Conservation (phyloP, 139 green algal genomes). For the Asterochloris sp. region DNA sequence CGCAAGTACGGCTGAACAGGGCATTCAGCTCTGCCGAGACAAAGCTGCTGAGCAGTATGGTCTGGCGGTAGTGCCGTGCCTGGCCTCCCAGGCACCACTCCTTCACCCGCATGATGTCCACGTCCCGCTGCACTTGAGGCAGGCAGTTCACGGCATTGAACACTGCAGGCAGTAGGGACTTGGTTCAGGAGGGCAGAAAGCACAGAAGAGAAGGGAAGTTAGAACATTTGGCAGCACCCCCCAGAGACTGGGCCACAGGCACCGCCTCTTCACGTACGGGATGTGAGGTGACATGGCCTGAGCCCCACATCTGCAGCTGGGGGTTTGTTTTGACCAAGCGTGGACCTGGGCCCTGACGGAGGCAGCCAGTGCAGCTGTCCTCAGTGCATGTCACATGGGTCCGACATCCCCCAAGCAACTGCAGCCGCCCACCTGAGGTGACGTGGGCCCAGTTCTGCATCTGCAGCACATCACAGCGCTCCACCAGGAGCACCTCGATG, state of each 20-base stretch:
- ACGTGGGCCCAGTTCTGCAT: slow-evolving; percentile 93
- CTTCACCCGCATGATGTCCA: slow-evolving; percentile 93
- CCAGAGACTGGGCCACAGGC: too few species aligned
- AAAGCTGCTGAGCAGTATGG: slow-evolving; percentile 80
- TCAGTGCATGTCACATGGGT: too few species aligned
- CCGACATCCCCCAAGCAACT: too few species aligned
- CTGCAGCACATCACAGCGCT: slow-evolving; percentile 81
- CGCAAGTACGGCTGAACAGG: slow-evolving; percentile 50
- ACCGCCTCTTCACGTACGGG: too few species aligned
- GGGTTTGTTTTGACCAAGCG: too few species aligned
- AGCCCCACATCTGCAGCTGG: too few species aligned
- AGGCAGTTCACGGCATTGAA: slow-evolving; percentile 78
- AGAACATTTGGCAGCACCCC: background rate
- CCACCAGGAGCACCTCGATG: slow-evolving; percentile 87
- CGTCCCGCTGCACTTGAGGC: slow-evolving; percentile 75
- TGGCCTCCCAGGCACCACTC: slow-evolving; percentile 32
- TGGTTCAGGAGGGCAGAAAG: background rate
- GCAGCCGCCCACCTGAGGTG: slow-evolving; percentile 33
- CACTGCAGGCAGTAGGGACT: slow-evolving; percentile 37
- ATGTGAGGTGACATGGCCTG: too few species aligned
- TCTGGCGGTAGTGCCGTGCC: slow-evolving; percentile 73
- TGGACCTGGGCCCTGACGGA: too few species aligned
- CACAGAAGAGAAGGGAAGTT: background rate
- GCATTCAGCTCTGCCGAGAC: slow-evolving; percentile 71
- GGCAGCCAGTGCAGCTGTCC: too few species aligned